Base-by-base conservation (phyloP, 169 alveolate genomes). In the Plasmodium inui region DNA sequence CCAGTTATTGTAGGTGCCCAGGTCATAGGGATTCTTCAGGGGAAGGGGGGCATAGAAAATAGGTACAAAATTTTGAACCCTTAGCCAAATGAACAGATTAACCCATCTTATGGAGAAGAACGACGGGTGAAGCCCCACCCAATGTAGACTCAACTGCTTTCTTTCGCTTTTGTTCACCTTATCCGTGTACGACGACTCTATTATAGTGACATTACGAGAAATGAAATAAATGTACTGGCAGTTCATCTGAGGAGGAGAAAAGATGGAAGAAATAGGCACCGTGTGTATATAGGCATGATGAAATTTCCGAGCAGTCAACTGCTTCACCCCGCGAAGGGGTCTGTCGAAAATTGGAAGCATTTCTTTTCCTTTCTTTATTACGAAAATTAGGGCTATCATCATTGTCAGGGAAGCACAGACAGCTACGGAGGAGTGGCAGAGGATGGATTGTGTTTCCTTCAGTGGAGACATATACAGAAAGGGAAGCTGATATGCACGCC, bases 1-100 rank as follows among this genome's bases (percentile, higher is more conserved):
- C 93, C 93, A 85, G 82, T 85, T 85, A 67, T 76, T 70, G 61
- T 85, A 85, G 14, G 61, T 85, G 30, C 93, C 93, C 44, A 85
- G 10, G 44, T 85, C 93, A 74, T 85, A 85, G 4, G 93, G 93
- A 44, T 85, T 85, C 93, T 85, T 30, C 72, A 41, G 19, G 41
- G 17, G 32, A 37, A 30, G 8, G 61, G 32, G 12, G n/a, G 50
- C n/a, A 73, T 61, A 19, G 7, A 8, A 61, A 61, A 6, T 19
- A 8, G 74, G 39, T 53, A 85, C 53, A 85, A 44, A 32, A 83
- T 28, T 22, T 37, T 17, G 5, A 44, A 0, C 5, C 5, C 55
- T 44, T 10, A 67, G 19, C 37, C 34, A 19, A 55, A 70, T 26
- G 26, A 12, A 26, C 8, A 46, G 17, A 32, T 55, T 19, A 34